A percentile compares a stretch with the other conserved stretches of the same genome.
Conservation (phyloP, 2,329 filamentous ascomycete species). For the Alternaria sp. region DNA sequence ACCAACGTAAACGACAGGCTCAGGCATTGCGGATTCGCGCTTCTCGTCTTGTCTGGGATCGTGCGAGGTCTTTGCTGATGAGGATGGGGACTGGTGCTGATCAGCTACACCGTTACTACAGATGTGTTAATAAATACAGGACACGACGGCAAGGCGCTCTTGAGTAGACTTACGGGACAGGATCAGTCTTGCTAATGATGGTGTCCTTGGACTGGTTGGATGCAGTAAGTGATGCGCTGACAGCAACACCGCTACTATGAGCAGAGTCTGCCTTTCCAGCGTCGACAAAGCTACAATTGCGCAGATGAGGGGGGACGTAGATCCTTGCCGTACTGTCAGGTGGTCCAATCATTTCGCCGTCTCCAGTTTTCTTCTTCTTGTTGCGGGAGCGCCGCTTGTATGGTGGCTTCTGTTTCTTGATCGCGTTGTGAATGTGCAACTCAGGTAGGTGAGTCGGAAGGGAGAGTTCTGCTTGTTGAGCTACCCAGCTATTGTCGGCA, state of each 20-base stretch:
- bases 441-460: slow-evolving; percentile 1
- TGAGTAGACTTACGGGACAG: slow-evolving; percentile 21
- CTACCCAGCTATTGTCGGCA: background rate
- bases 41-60: slow-evolving; percentile 1
- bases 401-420: background rate
- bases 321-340: slow-evolving; percentile 12
- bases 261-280: slow-evolving; percentile 12
- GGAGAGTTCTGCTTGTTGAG: slow-evolving; percentile 14
- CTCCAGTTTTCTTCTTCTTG: slow-evolving; percentile 4
- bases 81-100: background rate
- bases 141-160: background rate
- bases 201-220: slow-evolving; percentile 20
- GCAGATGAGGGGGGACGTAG: slow-evolving; percentile 40
- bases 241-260: background rate
- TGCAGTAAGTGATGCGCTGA: slow-evolving; percentile 4
- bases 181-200: background rate
- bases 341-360: slow-evolving; percentile 13
- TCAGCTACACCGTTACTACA: slow-evolving; percentile 1
- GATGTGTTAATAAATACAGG: background rate
- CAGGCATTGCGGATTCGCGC: slow-evolving; percentile 29
- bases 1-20: background rate
- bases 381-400: slow-evolving; percentile 1
- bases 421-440: background rate
- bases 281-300: slow-evolving; percentile 18
- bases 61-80: slow-evolving; percentile 10